These are phyloP conservation scores for Penicillium lividum DNA, from an alignment of 495 filamentous ascomycete species.

Conservation along the genomic window DNA sequence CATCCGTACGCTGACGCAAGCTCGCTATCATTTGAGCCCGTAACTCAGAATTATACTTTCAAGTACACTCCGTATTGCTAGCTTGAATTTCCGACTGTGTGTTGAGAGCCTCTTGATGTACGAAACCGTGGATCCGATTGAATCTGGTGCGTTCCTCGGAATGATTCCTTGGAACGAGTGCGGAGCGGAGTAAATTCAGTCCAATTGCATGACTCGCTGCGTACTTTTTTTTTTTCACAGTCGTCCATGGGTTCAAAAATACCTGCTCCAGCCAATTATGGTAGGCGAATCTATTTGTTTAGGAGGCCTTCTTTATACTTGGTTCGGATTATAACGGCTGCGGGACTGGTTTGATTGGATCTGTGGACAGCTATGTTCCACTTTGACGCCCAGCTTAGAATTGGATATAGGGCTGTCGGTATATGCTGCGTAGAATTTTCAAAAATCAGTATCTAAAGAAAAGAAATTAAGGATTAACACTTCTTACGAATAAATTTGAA, in stretches of 20 bases:
- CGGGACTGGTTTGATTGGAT: background rate
- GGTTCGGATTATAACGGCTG: background rate
- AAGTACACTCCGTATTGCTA: no score
- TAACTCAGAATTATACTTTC: background rate
- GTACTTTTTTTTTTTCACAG: conserved; percentile 1
- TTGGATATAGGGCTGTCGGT: background rate
- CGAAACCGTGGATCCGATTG: background rate
- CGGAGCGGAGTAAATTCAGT: conserved; percentile 17
- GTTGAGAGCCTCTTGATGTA: background rate
- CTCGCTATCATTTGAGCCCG: background rate
- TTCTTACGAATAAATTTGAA: no score
- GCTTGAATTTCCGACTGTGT: background rate
- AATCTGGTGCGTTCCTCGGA: conserved; percentile 4
- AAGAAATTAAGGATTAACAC: background rate
- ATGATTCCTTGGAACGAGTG: conserved; percentile 9
- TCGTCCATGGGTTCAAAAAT: conserved; percentile 14
- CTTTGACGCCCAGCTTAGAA: background rate
- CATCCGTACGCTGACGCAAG: conserved; percentile 13
- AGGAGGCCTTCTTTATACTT: background rate
- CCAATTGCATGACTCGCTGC: conserved; percentile 17
- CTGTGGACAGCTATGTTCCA: background rate
- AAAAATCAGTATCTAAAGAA: background rate
- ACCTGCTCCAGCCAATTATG: conserved; percentile 10
- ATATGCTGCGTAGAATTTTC: no score
- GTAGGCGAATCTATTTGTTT: background rate